Conservation (phyloP, 768 basidiomycete genomes). For the Collybia sp. region DNA sequence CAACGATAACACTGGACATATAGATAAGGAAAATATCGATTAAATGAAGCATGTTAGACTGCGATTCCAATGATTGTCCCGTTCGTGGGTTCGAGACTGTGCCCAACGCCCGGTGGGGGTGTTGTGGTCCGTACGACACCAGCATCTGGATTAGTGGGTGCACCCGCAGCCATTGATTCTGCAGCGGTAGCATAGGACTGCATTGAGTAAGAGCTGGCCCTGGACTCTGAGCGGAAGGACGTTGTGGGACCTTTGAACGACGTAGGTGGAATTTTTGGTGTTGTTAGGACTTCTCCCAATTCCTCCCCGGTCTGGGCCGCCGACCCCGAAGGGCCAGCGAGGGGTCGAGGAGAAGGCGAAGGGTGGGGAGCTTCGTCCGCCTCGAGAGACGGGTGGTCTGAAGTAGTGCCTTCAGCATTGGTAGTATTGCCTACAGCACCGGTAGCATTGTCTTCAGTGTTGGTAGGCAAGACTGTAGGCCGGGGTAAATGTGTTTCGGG, state of each 20-base stretch:
- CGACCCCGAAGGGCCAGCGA: too few relatives aligned
- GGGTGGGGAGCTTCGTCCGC: background rate
- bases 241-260: slow-evolving; percentile 8
- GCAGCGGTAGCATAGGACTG: slow-evolving; percentile 28
- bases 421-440: too few relatives aligned
- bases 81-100: background rate
- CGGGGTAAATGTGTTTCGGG: background rate
- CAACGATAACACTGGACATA: too few relatives aligned
- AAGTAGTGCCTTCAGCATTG: background rate
- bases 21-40: background rate
- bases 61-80: background rate
- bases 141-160: too few relatives aligned
- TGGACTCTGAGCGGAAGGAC: slow-evolving; percentile 14
- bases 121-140: too few relatives aligned
- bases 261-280: background rate
- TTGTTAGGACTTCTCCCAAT: slow-evolving; percentile 3
- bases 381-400: background rate
- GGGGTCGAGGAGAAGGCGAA: background rate
- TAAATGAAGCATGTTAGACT: background rate
- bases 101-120: too few relatives aligned
- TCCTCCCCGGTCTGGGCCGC: background rate
- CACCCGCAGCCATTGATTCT: slow-evolving; percentile 16
- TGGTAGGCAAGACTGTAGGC: too few relatives aligned
- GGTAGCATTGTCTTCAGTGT: slow-evolving; percentile 7
- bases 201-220: slow-evolving; percentile 19